Evolutionary conservation across 805 yeast genomes (phyloP), one percentile per base, ranked within the genome.

Genomic region (Myxozyma sirexii): DNA sequence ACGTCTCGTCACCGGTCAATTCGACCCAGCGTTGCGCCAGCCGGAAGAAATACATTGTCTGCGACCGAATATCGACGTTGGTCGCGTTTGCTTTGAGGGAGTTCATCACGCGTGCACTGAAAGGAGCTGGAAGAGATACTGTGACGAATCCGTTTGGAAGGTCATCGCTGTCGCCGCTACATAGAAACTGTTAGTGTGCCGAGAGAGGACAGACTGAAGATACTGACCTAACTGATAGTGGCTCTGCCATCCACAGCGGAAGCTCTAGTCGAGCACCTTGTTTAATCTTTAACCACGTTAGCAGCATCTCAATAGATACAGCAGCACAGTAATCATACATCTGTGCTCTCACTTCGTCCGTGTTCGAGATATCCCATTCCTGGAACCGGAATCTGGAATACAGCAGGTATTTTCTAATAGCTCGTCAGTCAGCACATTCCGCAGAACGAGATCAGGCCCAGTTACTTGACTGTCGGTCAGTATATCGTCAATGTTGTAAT

Each of bases 221-320:
- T 65, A 69, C 79, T 68, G 65, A 74, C 67, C 75, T 72, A 19
- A 82, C 76, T 0, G 96, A 96, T 33, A 92, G 75, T 1, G 87
- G 81, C 59, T 85, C 85, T 0, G 97, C 96, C 42, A 93, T 74
- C 98, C 98, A 93, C 29, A 91, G 72, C 0, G 98, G 98, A 24
- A 93, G 77, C 59, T 88, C 92, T 2, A 90, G 68, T 68, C 84
- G 84, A 1, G 91, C 79, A 35, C 84, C 85, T 67, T 82, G 79
- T 56, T 76, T 74, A 31, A 86, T 76, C 60, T 84, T 71, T 13
- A 26, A 35, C n/a, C 12, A 17, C 49, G 35, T 50, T 13, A 52
- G 44, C 1, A 43, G 1, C 4, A 19, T 21, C 15, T n/a, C 27
- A 23, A 1, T 39, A 4, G 7, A 58, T n/a, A 37, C 41, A 7